Conservation (phyloP, 768 basidiomycete species). For the Lentinula sp. region DNA sequence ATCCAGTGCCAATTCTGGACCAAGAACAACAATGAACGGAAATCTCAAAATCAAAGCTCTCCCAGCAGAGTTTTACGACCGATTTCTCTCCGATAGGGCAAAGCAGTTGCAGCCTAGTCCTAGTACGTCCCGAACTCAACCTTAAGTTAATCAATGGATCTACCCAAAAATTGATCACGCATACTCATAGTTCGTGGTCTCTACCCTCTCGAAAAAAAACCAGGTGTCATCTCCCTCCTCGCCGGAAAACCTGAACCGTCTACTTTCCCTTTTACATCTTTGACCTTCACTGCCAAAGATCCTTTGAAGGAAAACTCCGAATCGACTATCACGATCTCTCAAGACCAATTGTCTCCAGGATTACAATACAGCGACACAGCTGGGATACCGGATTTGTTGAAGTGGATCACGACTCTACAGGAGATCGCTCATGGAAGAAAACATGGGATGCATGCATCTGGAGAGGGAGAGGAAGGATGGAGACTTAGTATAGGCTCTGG, state of each 20-base stretch:
- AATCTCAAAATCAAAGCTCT: conserved; percentile 25
- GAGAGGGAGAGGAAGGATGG: conserved; percentile 54
- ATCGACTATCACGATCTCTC: conserved; percentile 46
- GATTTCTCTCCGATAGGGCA: conserved; percentile 57
- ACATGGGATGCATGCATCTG: conserved; percentile 17
- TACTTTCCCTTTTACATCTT: conserved; percentile 87
- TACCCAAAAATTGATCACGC: neutral
- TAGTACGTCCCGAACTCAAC: conserved; percentile 32
- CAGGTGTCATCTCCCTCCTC: conserved; percentile 54
- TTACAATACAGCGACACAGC: conserved; percentile 75
- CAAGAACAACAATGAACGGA: neutral
- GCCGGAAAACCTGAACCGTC: conserved; percentile 88
- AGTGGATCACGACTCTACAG: conserved; percentile 73
- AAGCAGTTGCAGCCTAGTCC: conserved; percentile 59
- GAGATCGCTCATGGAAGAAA: conserved; percentile 59
- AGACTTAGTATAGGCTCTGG: conserved; percentile 72
- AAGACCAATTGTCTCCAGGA: conserved; percentile 52
- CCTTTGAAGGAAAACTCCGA: conserved; percentile 39
- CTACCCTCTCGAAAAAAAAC: conserved; percentile 60
- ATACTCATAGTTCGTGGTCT: conserved; percentile 51
- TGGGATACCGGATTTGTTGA: conserved; percentile 56
- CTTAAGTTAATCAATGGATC: too few species aligned
- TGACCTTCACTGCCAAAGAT: conserved; percentile 59
- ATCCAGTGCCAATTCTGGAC: neutral
- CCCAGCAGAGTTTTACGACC: conserved; percentile 47